A percentile compares a stretch with the other conserved stretches of the same genome.
Evolutionary conservation across 1,284 basidiomycete genomes (phyloP).

Genomic region (Tilletia indica): DNA sequence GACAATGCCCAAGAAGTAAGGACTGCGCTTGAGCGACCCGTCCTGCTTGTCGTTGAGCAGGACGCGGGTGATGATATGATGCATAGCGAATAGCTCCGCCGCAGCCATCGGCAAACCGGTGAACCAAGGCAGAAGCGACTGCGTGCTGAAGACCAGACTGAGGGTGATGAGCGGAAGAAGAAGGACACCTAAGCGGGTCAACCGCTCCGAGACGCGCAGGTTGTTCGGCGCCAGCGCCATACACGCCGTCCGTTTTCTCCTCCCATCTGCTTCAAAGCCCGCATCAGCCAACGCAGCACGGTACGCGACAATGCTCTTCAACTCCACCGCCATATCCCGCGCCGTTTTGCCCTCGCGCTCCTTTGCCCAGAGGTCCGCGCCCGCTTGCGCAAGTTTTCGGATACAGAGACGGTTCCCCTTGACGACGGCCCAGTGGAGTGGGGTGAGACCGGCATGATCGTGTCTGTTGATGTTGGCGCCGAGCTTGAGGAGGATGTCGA

Average conservation of each 20-base stretch:
- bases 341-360: constrained; percentile 84
- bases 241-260: constrained; percentile 62
- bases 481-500: constrained; percentile 83
- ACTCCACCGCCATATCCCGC: constrained; percentile 87
- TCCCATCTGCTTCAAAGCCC: constrained; percentile 62
- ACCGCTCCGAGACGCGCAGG: constrained; percentile 61
- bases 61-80: constrained; percentile 65
- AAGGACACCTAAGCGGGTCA: constrained; percentile 79
- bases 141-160: constrained; percentile 76
- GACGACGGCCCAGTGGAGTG: constrained; percentile 98
- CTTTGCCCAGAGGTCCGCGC: constrained; percentile 76
- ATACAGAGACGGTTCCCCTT: constrained; percentile 85
- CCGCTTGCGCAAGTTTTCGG: constrained; percentile 76
- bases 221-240: constrained; percentile 60
- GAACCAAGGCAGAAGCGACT: constrained; percentile 83
- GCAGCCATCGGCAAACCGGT: constrained; percentile 72
- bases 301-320: constrained; percentile 78
- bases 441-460: constrained; percentile 81
- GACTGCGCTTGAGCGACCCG: constrained; percentile 57
- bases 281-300: constrained; percentile 82
- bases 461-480: constrained; percentile 74
- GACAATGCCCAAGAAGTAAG: constrained; percentile 91
- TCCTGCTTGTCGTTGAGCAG: constrained; percentile 33
- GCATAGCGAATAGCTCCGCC: constrained; percentile 85
- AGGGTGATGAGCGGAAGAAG: constrained; percentile 74